These are phyloP conservation scores for Funneliformis mosseae DNA, from an alignment of 192 early-diverging fungal genomes.

Conservation along the genomic window DNA sequence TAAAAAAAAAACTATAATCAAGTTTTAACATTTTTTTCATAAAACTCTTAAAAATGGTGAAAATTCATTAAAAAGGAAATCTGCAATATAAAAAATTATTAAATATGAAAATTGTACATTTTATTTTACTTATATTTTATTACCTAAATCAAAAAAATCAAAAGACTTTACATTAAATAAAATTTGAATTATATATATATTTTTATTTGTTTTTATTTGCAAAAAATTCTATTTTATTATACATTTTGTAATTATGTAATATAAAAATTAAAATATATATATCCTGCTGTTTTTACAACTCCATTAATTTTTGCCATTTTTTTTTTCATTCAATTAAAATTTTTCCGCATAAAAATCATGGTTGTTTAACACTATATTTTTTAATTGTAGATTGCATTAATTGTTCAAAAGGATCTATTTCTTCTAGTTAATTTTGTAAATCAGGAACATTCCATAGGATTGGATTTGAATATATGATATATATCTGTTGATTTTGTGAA, in stretches of 20 bases:
- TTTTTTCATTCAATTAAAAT: too few relatives aligned
- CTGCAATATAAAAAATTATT: neutral
- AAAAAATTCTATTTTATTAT: neutral
- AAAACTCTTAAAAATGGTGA: neutral
- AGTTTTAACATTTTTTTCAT: neutral
- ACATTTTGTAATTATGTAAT: neutral
- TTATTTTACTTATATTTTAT: neutral
- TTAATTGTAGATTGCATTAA: too few relatives aligned
- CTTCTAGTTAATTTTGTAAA: conserved; percentile 2
- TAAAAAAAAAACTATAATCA: neutral
- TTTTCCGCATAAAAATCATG: neutral
- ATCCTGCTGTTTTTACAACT: neutral
- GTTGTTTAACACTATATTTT: too few relatives aligned
- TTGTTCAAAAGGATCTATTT: neutral
- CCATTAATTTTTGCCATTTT: too few relatives aligned
- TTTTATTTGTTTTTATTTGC: too few relatives aligned
- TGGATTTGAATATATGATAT: neutral
- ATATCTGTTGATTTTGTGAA: conserved; percentile 15
- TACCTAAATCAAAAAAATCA: too few relatives aligned
- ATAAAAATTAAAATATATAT: conserved; percentile 8
- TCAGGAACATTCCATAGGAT: neutral
- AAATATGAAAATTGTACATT: neutral
- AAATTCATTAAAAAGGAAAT: neutral
- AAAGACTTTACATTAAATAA: too few relatives aligned
- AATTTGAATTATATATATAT: too few relatives aligned